A percentile compares a stretch with the other conserved stretches of the same genome.
Evolutionary conservation across 495 filamentous ascomycete species (phyloP).

Genomic region (Lasiosphaeria miniovina): DNA sequence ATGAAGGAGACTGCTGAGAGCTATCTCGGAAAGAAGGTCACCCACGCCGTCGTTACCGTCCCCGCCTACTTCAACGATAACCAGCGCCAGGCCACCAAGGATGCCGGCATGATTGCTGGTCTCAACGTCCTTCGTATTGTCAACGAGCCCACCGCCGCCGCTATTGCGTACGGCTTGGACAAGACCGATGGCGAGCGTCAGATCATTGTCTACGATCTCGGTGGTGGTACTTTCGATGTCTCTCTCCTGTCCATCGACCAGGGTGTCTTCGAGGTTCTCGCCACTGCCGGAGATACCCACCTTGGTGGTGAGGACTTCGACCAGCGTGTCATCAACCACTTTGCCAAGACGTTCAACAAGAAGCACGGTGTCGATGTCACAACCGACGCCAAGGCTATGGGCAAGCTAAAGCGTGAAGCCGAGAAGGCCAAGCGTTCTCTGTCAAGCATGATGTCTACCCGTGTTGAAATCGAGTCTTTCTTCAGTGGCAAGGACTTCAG

Average conservation of each 20-base stretch:
- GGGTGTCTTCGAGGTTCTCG: constrained; percentile 96
- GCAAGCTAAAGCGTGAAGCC: constrained; percentile 99
- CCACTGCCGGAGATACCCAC: constrained; percentile 99
- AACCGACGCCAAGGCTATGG: constrained; percentile 98
- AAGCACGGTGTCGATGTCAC: constrained; percentile 88
- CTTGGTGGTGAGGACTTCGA: constrained; percentile 99
- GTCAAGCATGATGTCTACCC: constrained; percentile 96
- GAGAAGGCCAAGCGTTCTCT: constrained; percentile 99
- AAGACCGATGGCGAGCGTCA: constrained; percentile 83
- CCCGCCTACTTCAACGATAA: constrained; percentile 99
- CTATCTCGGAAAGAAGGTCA: constrained; percentile 92
- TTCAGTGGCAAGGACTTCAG: constrained; percentile 97
- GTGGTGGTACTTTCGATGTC: constrained; percentile 99
- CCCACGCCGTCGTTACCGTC: constrained; percentile 95
- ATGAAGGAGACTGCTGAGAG: constrained; percentile 97
- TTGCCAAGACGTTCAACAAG: constrained; percentile 99
- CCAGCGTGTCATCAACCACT: constrained; percentile 94
- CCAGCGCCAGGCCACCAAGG: constrained; percentile 97
- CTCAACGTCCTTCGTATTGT: constrained; percentile 97
- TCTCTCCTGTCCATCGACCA: constrained; percentile 95
- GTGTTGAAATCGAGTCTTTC: constrained; percentile 98
- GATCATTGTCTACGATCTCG: constrained; percentile 96
- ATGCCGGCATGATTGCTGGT: constrained; percentile 90
- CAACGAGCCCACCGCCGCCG: constrained; percentile 89
- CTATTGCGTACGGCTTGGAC: constrained; percentile 85